Conservation (phyloP, 306 rosid genomes). For the Abrus pulchellus region DNA sequence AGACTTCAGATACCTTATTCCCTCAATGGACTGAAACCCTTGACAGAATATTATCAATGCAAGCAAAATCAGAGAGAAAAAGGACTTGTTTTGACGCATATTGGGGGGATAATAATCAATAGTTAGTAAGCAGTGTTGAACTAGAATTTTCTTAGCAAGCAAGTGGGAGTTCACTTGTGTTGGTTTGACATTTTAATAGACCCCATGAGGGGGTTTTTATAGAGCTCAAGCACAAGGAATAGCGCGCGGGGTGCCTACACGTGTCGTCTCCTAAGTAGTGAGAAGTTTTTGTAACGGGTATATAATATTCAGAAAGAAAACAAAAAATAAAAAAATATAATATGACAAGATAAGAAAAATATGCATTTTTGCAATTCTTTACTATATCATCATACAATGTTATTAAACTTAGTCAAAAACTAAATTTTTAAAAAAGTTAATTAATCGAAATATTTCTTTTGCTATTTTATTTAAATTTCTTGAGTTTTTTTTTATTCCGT, state of each 20-base stretch:
- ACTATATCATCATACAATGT: too few species aligned
- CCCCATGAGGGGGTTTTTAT: conserved; percentile 18
- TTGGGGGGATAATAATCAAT: neutral
- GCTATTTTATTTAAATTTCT: too few species aligned
- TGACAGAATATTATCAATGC: conserved; percentile 44
- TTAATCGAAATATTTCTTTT: too few species aligned
- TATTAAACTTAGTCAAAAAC: too few species aligned
- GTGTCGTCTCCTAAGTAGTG: conserved; percentile 15
- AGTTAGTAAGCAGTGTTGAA: neutral
- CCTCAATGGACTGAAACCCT: conserved; percentile 38
- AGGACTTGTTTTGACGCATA: conserved; percentile 51
- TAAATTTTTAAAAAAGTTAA: too few species aligned
- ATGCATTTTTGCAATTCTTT: too few species aligned
- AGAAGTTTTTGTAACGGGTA: neutral
- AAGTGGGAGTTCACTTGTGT: neutral
- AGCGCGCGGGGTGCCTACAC: neutral
- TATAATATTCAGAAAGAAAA: too few species aligned
- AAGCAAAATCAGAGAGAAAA: conserved; percentile 35
- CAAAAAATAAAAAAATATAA: too few species aligned
- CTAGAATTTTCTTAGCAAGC: neutral
- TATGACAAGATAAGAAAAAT: too few species aligned
- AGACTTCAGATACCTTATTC: conserved; percentile 50
- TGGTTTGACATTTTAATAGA: conserved; percentile 8
- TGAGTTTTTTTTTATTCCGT: too few species aligned
- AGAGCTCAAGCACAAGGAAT: conserved; percentile 35